A percentile compares a stretch with the other conserved stretches of the same genome.
Conservation (phyloP, 345 rosid genomes). For the Gynandropsis gynandra region DNA sequence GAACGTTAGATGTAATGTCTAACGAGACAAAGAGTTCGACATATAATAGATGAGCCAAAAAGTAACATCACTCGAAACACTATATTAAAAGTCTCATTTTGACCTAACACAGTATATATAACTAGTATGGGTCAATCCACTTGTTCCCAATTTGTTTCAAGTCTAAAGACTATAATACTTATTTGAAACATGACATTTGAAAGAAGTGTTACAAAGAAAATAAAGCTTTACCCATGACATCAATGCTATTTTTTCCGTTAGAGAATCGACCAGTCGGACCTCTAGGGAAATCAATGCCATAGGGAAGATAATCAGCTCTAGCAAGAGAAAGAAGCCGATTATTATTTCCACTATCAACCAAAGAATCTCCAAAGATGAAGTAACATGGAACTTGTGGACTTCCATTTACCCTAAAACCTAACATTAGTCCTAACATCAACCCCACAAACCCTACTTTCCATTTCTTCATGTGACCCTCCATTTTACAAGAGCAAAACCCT, state of each 20-base stretch:
- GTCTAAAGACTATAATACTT: no score
- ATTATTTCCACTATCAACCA: constrained; percentile 88
- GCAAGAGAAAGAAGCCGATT: constrained; percentile 60
- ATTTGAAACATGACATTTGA: no score
- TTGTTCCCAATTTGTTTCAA: no score
- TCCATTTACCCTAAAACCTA: constrained; percentile 22
- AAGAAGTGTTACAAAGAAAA: no score
- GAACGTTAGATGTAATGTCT: no score
- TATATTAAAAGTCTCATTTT: no score
- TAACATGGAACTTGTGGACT: constrained; percentile 70
- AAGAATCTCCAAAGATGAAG: constrained; percentile 84
- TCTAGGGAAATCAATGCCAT: constrained; percentile 69
- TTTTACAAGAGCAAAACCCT: constrained; percentile 2
- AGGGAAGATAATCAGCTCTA: constrained; percentile 66
- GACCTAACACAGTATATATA: no score
- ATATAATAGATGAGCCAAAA: no score
- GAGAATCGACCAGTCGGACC: constrained; percentile 81
- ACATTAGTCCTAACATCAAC: not conserved
- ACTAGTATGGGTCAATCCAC: no score
- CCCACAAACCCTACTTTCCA: constrained; percentile 20
- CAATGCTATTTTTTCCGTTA: constrained; percentile 73
- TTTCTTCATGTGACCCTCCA: constrained; percentile 32
- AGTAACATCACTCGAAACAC: no score
- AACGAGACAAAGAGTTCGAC: no score
- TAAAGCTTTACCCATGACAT: constrained; percentile 46